A percentile compares a stretch with the other conserved stretches of the same genome.
Evolutionary conservation across 371 early-diverging fungal species (phyloP).

Genomic region (Lichtheimia ornata): DNA sequence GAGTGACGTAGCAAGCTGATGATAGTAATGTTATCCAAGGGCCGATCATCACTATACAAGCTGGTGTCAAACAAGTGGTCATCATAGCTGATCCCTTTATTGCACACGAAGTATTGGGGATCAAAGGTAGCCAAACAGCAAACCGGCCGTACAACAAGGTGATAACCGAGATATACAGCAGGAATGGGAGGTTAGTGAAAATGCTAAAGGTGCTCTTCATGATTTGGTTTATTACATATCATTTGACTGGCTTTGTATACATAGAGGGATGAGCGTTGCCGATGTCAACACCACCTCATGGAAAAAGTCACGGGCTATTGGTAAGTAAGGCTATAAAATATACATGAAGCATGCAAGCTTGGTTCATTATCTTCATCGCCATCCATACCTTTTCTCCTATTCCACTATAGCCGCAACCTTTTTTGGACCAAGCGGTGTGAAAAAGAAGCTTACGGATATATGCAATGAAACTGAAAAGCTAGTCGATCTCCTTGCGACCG

Average conservation of each 20-base stretch:
- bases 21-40: neutral
- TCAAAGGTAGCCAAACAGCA: slow-evolving; percentile 18
- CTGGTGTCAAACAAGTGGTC: slow-evolving; percentile 23
- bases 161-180: slow-evolving; percentile 10
- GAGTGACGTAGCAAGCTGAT: too few species aligned
- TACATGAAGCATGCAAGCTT: too few species aligned
- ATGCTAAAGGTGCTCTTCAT: too few species aligned
- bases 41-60: slow-evolving; percentile 16
- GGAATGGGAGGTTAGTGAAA: slow-evolving; percentile 10
- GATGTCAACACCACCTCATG: neutral
- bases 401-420: too few species aligned
- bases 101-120: slow-evolving; percentile 26
- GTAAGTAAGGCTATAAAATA: too few species aligned
- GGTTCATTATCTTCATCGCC: too few species aligned
- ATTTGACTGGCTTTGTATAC: neutral
- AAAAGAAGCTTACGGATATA: too few species aligned
- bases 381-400: too few species aligned
- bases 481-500: too few species aligned
- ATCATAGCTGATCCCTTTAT: slow-evolving; percentile 21
- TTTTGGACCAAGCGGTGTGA: too few species aligned
- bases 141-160: slow-evolving; percentile 16
- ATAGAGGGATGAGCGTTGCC: slow-evolving; percentile 4
- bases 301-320: too few species aligned
- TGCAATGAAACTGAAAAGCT: too few species aligned
- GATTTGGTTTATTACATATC: neutral